Evolutionary conservation across 305 asterid genomes (phyloP).

Genomic region (Fraxinus velutina): DNA sequence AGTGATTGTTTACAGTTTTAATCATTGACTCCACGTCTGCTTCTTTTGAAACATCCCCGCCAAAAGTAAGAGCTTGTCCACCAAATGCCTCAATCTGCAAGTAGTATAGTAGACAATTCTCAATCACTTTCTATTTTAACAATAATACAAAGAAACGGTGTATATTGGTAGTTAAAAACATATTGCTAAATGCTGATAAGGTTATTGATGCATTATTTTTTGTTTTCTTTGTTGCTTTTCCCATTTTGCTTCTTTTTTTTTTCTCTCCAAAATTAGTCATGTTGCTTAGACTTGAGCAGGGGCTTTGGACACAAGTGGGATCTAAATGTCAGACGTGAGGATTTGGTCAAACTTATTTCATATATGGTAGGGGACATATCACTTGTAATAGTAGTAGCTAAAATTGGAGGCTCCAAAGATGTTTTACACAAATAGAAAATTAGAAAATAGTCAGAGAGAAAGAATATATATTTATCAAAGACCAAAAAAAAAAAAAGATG

Average conservation of each 20-base stretch:
- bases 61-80: constrained; percentile 82
- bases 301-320: background rate
- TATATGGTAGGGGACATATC: background rate
- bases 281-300: background rate
- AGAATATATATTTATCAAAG: background rate
- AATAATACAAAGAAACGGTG: background rate
- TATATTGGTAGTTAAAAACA: background rate
- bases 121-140: background rate
- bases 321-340: background rate
- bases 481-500: background rate
- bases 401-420: background rate
- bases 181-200: background rate
- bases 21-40: constrained; percentile 85
- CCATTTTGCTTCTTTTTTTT: background rate
- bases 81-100: constrained; percentile 81
- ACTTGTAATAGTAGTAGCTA: background rate
- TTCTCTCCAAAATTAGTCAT: background rate
- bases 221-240: background rate
- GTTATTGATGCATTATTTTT: background rate
- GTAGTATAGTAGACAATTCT: background rate
- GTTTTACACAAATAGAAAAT: background rate
- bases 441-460: background rate
- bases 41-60: constrained; percentile 97
- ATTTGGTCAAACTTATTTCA: background rate
- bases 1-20: constrained; percentile 58